These are phyloP conservation scores for Chaetomium sp. DNA, from an alignment of 2,329 filamentous ascomycete genomes.

Conservation along the genomic window DNA sequence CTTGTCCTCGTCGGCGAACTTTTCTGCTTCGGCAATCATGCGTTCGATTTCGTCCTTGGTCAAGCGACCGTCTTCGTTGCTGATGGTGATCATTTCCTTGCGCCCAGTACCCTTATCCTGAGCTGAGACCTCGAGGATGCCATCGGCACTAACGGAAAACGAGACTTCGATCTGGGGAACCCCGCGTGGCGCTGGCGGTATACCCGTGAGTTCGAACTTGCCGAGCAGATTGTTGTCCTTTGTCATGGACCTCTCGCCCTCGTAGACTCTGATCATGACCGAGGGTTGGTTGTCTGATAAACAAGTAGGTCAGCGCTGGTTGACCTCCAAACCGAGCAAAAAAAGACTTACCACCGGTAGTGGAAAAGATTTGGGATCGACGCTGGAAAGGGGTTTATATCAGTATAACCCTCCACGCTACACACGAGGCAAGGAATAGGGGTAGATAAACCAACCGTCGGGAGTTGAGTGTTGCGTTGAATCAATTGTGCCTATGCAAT, in stretches of 20 bases:
- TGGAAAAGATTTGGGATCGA: conserved; percentile 98
- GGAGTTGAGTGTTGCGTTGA: conserved; percentile 90
- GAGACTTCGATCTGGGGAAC: conserved; percentile 98
- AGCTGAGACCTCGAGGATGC: conserved; percentile 94
- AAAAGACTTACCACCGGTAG: conserved; percentile 63
- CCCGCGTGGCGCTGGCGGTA: conserved; percentile 91
- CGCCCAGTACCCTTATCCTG: conserved; percentile 98
- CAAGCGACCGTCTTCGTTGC: conserved; percentile 96
- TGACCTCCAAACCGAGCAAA: no score
- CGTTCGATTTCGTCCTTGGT: conserved; percentile 95
- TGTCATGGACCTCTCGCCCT: conserved; percentile 91
- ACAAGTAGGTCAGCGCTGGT: conserved; percentile 3
- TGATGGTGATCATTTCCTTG: conserved; percentile 94
- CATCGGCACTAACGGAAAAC: conserved; percentile 97
- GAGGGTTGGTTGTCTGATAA: conserved; percentile 79
- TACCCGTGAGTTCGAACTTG: conserved; percentile 97
- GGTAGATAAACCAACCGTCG: conserved; percentile 55
- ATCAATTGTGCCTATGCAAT: conserved; percentile 75
- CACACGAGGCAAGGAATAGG: neutral
- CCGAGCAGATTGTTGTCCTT: conserved; percentile 97
- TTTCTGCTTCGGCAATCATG: conserved; percentile 97
- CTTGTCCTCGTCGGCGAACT: conserved; percentile 98
- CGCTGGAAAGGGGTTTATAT: conserved; percentile 44
- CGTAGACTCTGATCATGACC: conserved; percentile 92
- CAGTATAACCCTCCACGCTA: neutral